phyloP scores from a whole-genome alignment of 2,329 filamentous ascomycete species.

The Cercospora sp. region DNA sequence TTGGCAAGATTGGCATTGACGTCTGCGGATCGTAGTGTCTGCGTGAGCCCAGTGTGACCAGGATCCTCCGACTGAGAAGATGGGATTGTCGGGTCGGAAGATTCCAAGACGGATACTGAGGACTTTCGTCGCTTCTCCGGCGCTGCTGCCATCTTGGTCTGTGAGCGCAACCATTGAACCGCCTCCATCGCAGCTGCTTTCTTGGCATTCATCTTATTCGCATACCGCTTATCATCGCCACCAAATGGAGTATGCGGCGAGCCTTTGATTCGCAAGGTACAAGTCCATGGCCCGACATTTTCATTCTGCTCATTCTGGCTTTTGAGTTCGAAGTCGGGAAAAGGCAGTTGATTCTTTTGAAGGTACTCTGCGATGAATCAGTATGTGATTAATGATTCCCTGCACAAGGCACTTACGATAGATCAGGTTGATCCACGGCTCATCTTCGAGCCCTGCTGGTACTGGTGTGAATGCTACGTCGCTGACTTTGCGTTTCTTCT shows the following conservation, averaged over 20 bases:
- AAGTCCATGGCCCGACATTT: constrained; percentile 22
- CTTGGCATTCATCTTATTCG: constrained; percentile 46
- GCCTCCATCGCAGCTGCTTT: constrained; percentile 45
- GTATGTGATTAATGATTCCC: not conserved
- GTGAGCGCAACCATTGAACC: constrained; percentile 43
- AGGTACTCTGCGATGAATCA: constrained; percentile 33
- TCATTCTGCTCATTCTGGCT: constrained; percentile 36
- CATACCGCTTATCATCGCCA: constrained; percentile 36
- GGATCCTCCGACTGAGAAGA: not conserved
- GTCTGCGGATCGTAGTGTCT: constrained; percentile 9
- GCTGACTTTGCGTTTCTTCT: constrained; percentile 29
- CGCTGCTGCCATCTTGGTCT: constrained; percentile 30
- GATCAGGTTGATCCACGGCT: constrained; percentile 45
- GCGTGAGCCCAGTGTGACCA: constrained; percentile 18
- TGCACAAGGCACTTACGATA: constrained; percentile 23
- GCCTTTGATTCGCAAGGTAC: constrained; percentile 23
- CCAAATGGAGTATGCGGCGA: constrained; percentile 40
- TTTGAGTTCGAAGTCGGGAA: constrained; percentile 43
- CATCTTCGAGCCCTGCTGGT: constrained; percentile 23
- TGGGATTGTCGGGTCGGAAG: not conserved
- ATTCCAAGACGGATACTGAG: not conserved
- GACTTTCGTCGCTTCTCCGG: constrained; percentile 25
- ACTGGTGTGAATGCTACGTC: not conserved
- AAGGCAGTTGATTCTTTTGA: constrained; percentile 19
- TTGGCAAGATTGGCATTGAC: constrained; percentile 10